These are phyloP conservation scores for Fusarium irregulare DNA, from an alignment of 2,329 filamentous ascomycete genomes.

Conservation along the genomic window DNA sequence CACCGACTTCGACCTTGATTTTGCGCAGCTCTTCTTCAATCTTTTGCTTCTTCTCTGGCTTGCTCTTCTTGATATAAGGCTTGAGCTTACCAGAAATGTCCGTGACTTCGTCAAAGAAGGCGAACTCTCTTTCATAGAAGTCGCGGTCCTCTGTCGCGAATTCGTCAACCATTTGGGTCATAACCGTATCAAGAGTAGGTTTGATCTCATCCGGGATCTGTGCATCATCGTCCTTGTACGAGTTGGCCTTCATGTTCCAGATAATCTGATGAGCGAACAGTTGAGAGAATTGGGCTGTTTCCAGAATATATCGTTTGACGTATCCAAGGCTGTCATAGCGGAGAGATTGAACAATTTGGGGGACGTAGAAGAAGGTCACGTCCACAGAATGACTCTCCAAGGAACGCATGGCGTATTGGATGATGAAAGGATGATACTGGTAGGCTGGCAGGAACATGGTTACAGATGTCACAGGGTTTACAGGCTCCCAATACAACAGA, in stretches of 20 bases:
- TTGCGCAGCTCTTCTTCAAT: slow-evolving; percentile 98
- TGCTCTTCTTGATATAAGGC: slow-evolving; percentile 89
- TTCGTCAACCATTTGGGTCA: slow-evolving; percentile 81
- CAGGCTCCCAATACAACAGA: slow-evolving; percentile 89
- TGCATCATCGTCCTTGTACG: slow-evolving; percentile 96
- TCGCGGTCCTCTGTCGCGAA: slow-evolving; percentile 82
- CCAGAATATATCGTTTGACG: slow-evolving; percentile 94
- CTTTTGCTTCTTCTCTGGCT: slow-evolving; percentile 98
- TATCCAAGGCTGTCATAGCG: slow-evolving; percentile 94
- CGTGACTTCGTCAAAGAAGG: slow-evolving; percentile 98
- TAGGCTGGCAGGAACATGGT: slow-evolving; percentile 94
- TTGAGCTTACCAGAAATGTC: slow-evolving; percentile 95
- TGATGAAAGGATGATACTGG: slow-evolving; percentile 88
- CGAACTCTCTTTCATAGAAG: slow-evolving; percentile 95
- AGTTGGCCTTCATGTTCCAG: slow-evolving; percentile 99
- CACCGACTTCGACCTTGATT: slow-evolving; percentile 95
- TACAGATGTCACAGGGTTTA: slow-evolving; percentile 92
- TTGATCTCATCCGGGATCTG: slow-evolving; percentile 92
- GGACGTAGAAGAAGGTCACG: slow-evolving; percentile 98
- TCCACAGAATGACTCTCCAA: slow-evolving; percentile 96
- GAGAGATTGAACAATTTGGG: slow-evolving; percentile 95
- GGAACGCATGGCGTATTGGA: slow-evolving; percentile 97
- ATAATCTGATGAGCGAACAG: slow-evolving; percentile 99
- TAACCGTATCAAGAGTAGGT: slow-evolving; percentile 91
- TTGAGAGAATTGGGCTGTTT: slow-evolving; percentile 98